phyloP scores from a whole-genome alignment of 2,329 filamentous ascomycete species.

The Xylaria sp. region DNA sequence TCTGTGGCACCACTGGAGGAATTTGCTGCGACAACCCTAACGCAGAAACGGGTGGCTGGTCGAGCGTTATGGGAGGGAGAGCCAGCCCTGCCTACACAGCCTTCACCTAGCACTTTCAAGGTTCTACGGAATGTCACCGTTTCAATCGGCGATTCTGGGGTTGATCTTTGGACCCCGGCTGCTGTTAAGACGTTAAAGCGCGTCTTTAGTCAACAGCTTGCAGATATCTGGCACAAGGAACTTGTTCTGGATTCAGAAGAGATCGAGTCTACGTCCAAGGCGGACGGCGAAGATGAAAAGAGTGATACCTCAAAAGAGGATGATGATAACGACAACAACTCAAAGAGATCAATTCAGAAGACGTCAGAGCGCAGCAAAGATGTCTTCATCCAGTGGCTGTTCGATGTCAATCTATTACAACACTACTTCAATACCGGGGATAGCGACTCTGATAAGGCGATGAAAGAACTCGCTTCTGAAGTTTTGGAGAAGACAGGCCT shows the following conservation, averaged over 20 bases:
- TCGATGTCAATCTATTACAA: conserved; percentile 66
- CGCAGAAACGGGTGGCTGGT: conserved; percentile 64
- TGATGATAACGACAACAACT: conserved; percentile 23
- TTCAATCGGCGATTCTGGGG: conserved; percentile 76
- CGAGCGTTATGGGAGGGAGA: conserved; percentile 83
- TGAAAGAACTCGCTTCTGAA: conserved; percentile 60
- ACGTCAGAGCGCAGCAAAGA: conserved; percentile 54
- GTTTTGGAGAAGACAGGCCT: conserved; percentile 60
- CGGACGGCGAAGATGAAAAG: conserved; percentile 19
- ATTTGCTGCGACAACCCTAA: conserved; percentile 57
- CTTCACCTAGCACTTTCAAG: conserved; percentile 78
- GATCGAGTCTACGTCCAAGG: conserved; percentile 34
- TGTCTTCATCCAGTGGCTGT: conserved; percentile 68
- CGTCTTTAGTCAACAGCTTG: conserved; percentile 63
- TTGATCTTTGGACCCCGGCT: conserved; percentile 82
- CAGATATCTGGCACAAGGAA: conserved; percentile 59
- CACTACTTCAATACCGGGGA: conserved; percentile 55
- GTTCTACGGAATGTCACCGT: conserved; percentile 73
- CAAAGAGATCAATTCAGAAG: conserved; percentile 19
- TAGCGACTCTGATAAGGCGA: conserved; percentile 43
- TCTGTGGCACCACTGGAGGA: conserved; percentile 61
- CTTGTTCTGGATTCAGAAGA: conserved; percentile 48
- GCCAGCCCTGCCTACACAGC: conserved; percentile 79
- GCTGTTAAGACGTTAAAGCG: conserved; percentile 73
- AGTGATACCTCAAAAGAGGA: conserved; percentile 16